A percentile compares a stretch with the other conserved stretches of the same genome.
These are phyloP conservation scores for Ammopiptanthus mongolicus DNA, from an alignment of 306 rosid genomes.

Conservation along the genomic window DNA sequence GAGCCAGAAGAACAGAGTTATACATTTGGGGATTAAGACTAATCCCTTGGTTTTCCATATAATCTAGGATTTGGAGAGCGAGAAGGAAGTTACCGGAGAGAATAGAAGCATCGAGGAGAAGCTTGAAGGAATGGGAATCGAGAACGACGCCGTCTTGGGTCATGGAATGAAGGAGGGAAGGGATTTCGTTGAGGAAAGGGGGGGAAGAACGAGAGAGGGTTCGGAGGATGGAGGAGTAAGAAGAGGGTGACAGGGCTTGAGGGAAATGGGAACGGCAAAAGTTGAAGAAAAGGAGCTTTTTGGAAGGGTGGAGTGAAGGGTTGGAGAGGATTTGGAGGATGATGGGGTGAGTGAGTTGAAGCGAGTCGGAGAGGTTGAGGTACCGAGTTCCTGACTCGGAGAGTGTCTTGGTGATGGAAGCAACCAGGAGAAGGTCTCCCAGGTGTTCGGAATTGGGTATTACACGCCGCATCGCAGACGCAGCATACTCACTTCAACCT, in stretches of 20 bases:
- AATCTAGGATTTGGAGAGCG: constrained; percentile 53
- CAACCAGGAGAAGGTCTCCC: constrained; percentile 48
- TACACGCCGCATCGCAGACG: constrained; percentile 46
- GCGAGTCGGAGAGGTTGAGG: constrained; percentile 36
- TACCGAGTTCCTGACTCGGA: constrained; percentile 48
- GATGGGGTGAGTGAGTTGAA: constrained; percentile 47
- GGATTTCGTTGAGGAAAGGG: constrained; percentile 43
- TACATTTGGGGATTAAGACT: constrained; percentile 35
- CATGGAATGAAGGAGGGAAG: constrained; percentile 44
- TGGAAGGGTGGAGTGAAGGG: constrained; percentile 49
- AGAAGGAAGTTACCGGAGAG: constrained; percentile 36
- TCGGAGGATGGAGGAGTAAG: constrained; percentile 52
- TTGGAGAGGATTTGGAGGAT: constrained; percentile 53
- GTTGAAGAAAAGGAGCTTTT: constrained; percentile 62
- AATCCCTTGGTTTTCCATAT: constrained; percentile 40
- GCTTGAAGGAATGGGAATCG: constrained; percentile 52
- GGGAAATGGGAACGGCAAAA: constrained; percentile 43
- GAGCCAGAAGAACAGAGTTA: constrained; percentile 51
- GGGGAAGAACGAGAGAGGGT: constrained; percentile 42
- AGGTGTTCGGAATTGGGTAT: constrained; percentile 20
- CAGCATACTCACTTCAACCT: background rate
- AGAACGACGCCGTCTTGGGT: constrained; percentile 41
- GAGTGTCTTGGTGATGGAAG: constrained; percentile 58
- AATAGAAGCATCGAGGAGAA: constrained; percentile 50
- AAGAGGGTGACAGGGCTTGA: constrained; percentile 27